Evolutionary conservation across 306 rosid species (phyloP).

Genomic region (Quercus robur): DNA sequence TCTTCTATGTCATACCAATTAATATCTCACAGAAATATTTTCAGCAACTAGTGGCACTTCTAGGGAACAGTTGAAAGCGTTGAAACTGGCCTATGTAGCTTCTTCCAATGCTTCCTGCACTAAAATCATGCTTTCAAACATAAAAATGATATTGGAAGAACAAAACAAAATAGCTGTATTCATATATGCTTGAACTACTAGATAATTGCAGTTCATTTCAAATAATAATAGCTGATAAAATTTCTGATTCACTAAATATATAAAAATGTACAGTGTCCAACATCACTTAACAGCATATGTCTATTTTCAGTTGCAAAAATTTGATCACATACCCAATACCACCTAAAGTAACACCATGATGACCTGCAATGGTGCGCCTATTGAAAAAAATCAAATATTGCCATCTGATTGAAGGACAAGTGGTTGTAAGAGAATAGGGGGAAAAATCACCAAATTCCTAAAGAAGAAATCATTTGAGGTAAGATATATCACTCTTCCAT

Average conservation of each 20-base stretch:
- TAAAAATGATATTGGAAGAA: neutral
- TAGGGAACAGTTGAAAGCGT: conserved; percentile 83
- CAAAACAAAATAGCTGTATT: neutral
- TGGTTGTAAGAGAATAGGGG: conserved; percentile 42
- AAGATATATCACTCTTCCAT: conserved; percentile 55
- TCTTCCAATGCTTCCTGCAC: conserved; percentile 95
- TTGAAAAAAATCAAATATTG: neutral
- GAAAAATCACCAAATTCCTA: neutral
- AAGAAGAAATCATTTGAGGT: neutral
- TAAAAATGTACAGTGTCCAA: conserved; percentile 1
- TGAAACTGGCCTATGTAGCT: conserved; percentile 82
- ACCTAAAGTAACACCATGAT: conserved; percentile 83
- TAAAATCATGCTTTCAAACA: conserved; percentile 26
- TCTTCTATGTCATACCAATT: neutral
- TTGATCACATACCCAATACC: conserved; percentile 73
- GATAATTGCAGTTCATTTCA: neutral
- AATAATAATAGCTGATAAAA: neutral
- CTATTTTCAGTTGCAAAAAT: neutral
- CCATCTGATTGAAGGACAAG: conserved; percentile 24
- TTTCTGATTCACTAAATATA: neutral
- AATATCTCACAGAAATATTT: neutral
- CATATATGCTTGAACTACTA: neutral
- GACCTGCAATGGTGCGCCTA: conserved; percentile 44
- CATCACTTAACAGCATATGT: neutral
- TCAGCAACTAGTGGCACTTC: neutral